Evolutionary conservation across 140 eudicot genomes (phyloP), one percentile per base, ranked within the genome.

Genomic region (Senecio squalidus): DNA sequence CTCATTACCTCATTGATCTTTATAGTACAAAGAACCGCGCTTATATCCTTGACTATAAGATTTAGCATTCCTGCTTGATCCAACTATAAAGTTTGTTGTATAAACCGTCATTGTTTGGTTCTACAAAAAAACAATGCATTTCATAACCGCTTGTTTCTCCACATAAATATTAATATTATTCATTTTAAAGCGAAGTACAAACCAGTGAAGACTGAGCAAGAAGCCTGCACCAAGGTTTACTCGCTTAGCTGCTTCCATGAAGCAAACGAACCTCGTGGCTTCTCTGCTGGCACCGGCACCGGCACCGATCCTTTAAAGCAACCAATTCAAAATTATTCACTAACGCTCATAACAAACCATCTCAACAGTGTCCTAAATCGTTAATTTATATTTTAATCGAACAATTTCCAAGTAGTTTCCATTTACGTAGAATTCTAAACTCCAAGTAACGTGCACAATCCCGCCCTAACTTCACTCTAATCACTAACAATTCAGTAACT

Each of bases 211-310:
- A 59, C 71, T 82, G 86, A 1, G 97, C 26, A 47, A 89, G 81
- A 55, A 89, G 87, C 69, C 68, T 79, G 68, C 89, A 82, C 97
- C 95, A 85, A 67, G 97, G 95, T 6, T 75, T 48, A n/a, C n/a
- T n/a, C n/a, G n/a, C n/a, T 73, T 73, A 56, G 91, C 67, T 64
- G 83, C 74, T 78, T 88, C 88, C 78, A 73, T 6, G 84, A 76
- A 59, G 89, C 30, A 39, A 75, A 64, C 2, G 88, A 74, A 66
- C 80, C 74, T 47, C 72, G 70, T 0, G 72, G 73, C 60, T 77
- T 82, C 52, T 79, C 82, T 17, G 55, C 70, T 9, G 39, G 26
- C 68, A 74, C 55, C 7, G 96, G 86, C 55, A 81, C 64, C 6
- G 78, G 58, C 10, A 70, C 93, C n/a, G n/a, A n/a, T n/a, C n/a